Percentiles rank a stretch among this genome's conserved stretches.
These are phyloP conservation scores for Turritis glabra DNA, from an alignment of 345 rosid species.

Conservation along the genomic window DNA sequence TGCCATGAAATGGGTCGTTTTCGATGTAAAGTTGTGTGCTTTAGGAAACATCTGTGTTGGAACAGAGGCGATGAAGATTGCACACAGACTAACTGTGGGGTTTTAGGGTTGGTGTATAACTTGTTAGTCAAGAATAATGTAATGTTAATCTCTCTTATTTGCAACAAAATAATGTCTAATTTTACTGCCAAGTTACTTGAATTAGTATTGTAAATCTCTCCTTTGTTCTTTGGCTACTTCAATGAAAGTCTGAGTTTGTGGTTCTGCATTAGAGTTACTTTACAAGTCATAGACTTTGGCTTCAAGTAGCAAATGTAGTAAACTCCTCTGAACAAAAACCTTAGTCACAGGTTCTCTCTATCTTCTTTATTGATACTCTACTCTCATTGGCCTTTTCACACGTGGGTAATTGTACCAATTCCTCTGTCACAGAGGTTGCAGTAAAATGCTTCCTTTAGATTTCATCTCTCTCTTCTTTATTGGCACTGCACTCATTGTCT, in stretches of 20 bases:
- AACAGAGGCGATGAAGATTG: slow-evolving; percentile 39
- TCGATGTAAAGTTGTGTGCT: slow-evolving; percentile 42
- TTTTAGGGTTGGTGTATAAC: slow-evolving; percentile 25
- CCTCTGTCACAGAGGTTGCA: slow-evolving; percentile 7
- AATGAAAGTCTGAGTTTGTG: slow-evolving; percentile 1
- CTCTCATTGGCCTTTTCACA: slow-evolving; percentile 16
- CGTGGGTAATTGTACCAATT: background rate
- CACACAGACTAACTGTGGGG: slow-evolving; percentile 35
- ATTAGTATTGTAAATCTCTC: background rate
- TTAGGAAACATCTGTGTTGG: slow-evolving; percentile 34
- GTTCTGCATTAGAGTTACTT: slow-evolving; percentile 10
- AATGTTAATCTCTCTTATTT: slow-evolving; percentile 19
- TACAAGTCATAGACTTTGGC: slow-evolving; percentile 21
- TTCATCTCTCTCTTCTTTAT: slow-evolving; percentile 24
- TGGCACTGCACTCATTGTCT: slow-evolving; percentile 27
- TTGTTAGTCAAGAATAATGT: slow-evolving; percentile 36
- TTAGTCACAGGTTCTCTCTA: slow-evolving; percentile 15
- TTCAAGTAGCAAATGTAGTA: slow-evolving; percentile 14
- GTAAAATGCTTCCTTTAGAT: slow-evolving; percentile 13
- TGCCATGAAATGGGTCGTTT: slow-evolving; percentile 41
- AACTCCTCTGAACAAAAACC: slow-evolving; percentile 23
- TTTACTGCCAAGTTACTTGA: background rate
- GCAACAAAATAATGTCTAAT: slow-evolving; percentile 9
- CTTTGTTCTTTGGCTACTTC: background rate
- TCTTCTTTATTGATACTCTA: slow-evolving; percentile 7